phyloP scores from a whole-genome alignment of 75 land plant genomes.

The Picea sitchensis region DNA sequence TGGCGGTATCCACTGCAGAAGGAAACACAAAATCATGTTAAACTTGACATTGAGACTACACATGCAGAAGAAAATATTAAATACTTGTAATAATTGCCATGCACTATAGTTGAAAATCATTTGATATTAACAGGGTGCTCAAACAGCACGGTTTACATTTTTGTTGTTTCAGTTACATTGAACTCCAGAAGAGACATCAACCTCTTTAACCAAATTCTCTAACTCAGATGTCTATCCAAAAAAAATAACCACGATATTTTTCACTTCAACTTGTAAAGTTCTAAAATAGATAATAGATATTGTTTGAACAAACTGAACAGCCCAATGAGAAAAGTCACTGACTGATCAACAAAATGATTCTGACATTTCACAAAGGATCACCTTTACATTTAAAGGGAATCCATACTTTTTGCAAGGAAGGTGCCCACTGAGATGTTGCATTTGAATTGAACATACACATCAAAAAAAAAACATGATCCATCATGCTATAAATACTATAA shows the following conservation, averaged over 20 bases:
- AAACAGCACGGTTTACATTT: neutral
- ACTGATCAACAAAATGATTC: neutral
- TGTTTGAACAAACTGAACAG: neutral
- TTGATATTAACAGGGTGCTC: neutral
- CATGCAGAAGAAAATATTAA: neutral
- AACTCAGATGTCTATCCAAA: neutral
- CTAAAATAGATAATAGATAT: too few species aligned
- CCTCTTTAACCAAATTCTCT: neutral
- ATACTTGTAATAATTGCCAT: neutral
- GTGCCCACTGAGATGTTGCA: too few species aligned
- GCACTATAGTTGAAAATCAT: neutral
- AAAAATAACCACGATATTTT: neutral
- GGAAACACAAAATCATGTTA: neutral
- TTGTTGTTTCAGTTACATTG: neutral
- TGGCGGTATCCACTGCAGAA: conserved; percentile 91
- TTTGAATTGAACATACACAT: too few species aligned
- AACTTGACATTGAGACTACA: neutral
- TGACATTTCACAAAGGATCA: neutral
- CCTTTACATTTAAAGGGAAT: neutral
- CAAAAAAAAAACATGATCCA: too few species aligned
- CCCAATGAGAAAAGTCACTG: neutral
- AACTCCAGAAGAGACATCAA: neutral
- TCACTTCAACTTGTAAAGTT: too few species aligned
- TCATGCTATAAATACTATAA: too few species aligned
- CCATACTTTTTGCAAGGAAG: too few species aligned